Conservation (phyloP, 345 rosid genomes). For the Heritiera fomes region DNA sequence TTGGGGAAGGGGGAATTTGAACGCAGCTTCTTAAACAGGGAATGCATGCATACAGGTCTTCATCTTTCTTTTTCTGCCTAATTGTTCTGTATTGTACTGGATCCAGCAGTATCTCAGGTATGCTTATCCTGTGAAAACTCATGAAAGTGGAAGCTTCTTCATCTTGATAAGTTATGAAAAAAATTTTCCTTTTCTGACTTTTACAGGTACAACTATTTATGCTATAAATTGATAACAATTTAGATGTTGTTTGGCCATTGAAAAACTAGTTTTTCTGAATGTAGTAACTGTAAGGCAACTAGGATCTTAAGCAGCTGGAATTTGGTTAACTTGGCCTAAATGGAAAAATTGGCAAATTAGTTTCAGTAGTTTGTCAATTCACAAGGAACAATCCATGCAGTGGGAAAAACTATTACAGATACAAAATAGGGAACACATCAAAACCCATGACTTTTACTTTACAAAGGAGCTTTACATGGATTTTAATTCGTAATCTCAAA, state of each 20-base stretch:
- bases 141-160: no score
- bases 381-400: background rate
- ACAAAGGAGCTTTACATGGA: no score
- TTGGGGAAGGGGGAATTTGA: no score
- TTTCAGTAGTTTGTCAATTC: background rate
- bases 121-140: background rate
- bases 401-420: background rate
- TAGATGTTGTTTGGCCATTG: background rate
- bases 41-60: no score
- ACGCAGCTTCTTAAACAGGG: no score
- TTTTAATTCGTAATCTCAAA: no score
- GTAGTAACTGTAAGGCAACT: no score
- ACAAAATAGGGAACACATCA: background rate
- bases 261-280: background rate
- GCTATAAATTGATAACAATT: no score
- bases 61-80: background rate
- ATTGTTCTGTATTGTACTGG: background rate
- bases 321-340: background rate
- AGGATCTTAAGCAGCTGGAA: background rate
- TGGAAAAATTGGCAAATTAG: background rate
- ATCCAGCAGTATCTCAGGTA: background rate
- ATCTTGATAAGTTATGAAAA: background rate
- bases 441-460: background rate
- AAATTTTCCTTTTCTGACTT: no score
- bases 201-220: no score